Evolutionary conservation across 352 stramenopile genomes (phyloP), one percentile per base, ranked within the genome.

Genomic region (Pythium dissotocum): DNA sequence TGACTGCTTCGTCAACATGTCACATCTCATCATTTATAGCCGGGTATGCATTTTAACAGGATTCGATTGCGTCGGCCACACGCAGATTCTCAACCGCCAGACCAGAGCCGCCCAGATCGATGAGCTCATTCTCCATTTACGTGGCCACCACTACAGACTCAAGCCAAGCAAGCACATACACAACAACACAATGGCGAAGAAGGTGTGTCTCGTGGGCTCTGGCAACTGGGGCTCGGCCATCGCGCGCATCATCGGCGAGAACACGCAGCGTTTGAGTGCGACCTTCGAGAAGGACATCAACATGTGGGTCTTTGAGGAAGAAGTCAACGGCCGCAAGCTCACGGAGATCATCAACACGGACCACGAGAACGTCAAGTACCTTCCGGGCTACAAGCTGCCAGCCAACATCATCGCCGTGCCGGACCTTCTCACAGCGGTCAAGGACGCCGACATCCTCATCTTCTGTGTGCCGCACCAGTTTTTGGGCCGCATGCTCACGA

Each of bases 401-500:
- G 55, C 79, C 6, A 99, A 99, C 80, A 81, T 99, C 30, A 79
- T 96, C 51, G 96, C 97, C 32, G 83, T 98, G 53, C 83, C 95
- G 1, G 92, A 98, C 72, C 78, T 99, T 5, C 80, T 93, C 35
- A 83, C 96, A 28, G 93, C 95, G 18, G 95, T 96, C 53, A 69
- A 81, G 54, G 87, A 83, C 71, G 96, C 94, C 12, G 95, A 97
- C 58, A 85, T 99, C 33, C 77, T 99, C 36, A 94, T 99, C 42
- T 99, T 99, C 83, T 97, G 97, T 33, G 79, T 99, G 53, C 97
- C 97, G 28, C 96, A 99, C 85, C 97, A 99, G 78, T 98, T 98
- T 63, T 71, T 98, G 14, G 88, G 90, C 21, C 82, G 85, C 65
- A 89, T 98, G 67, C 71, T 98, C 14, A 77, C 90, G 28, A 94